Evolutionary conservation across 2,329 filamentous ascomycete species (phyloP).

Genomic region (Aspergillus aculeatinus): DNA sequence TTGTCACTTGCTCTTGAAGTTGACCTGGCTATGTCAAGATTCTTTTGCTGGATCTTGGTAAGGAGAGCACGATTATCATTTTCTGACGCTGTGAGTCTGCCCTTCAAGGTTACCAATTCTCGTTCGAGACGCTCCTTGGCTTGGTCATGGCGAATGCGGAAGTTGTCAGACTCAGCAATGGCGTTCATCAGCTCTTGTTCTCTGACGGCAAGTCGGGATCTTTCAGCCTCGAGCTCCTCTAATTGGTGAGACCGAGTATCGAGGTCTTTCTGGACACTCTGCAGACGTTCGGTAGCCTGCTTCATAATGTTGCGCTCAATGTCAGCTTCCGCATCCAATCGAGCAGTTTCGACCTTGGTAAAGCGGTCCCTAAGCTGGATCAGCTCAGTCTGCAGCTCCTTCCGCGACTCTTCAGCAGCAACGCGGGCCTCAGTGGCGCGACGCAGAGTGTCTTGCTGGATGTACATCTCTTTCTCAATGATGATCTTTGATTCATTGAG

Average conservation of each 20-base stretch:
- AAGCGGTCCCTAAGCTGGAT: constrained; percentile 79
- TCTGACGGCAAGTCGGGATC: constrained; percentile 70
- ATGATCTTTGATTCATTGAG: constrained; percentile 94
- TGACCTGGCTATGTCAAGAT: constrained; percentile 89
- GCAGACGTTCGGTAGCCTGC: constrained; percentile 76
- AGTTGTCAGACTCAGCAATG: constrained; percentile 85
- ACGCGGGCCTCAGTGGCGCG: constrained; percentile 79
- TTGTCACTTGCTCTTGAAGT: constrained; percentile 82
- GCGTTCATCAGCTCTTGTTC: constrained; percentile 84
- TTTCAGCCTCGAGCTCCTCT: constrained; percentile 76
- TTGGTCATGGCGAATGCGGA: constrained; percentile 86
- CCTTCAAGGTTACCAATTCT: constrained; percentile 87
- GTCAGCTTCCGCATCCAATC: constrained; percentile 74
- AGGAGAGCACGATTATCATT: constrained; percentile 94
- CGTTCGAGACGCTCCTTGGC: constrained; percentile 90
- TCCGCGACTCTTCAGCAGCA: constrained; percentile 80
- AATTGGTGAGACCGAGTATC: constrained; percentile 75
- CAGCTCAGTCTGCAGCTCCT: constrained; percentile 84
- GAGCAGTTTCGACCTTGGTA: constrained; percentile 79
- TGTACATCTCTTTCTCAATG: constrained; percentile 96
- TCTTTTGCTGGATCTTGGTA: constrained; percentile 97
- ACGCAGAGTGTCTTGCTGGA: constrained; percentile 86
- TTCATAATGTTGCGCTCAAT: constrained; percentile 77
- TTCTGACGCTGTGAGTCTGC: constrained; percentile 84
- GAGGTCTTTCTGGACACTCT: constrained; percentile 73